These are phyloP conservation scores for Candida oleophila DNA, from an alignment of 805 yeast genomes.

Conservation along the genomic window DNA sequence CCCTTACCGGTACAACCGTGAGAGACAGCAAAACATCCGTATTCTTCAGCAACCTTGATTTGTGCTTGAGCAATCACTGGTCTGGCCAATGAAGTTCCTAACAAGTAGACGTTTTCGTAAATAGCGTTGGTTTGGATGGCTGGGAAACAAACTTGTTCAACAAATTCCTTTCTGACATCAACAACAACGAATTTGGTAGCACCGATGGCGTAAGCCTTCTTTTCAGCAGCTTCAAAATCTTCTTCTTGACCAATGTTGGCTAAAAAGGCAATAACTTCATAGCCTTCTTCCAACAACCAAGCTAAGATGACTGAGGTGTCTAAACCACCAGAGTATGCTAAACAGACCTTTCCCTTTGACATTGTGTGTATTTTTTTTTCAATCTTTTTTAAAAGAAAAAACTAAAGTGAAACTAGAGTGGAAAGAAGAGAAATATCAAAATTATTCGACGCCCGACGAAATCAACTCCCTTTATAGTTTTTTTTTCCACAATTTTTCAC, in stretches of 20 bases:
- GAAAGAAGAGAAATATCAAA: conserved; percentile 8
- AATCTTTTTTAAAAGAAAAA: background rate
- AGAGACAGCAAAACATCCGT: conserved; percentile 97
- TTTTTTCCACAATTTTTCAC: too few relatives aligned
- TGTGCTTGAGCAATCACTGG: conserved; percentile 99
- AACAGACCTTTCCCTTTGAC: conserved; percentile 98
- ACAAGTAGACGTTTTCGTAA: conserved; percentile 93
- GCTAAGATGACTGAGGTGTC: conserved; percentile 98
- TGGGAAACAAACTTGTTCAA: conserved; percentile 89
- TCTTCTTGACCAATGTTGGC: conserved; percentile 99
- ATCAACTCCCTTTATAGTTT: background rate
- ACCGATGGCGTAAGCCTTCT: conserved; percentile 94
- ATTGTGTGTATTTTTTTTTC: conserved; percentile 30
- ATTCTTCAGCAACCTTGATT: conserved; percentile 92
- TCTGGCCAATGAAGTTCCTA: conserved; percentile 98
- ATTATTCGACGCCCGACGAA: conserved; percentile 4
- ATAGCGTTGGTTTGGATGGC: conserved; percentile 97
- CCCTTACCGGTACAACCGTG: conserved; percentile 99
- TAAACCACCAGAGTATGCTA: conserved; percentile 98
- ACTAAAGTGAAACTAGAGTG: conserved; percentile 5
- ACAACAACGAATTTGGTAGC: conserved; percentile 93
- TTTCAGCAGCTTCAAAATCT: conserved; percentile 96
- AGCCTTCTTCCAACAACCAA: conserved; percentile 96
- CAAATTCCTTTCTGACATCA: conserved; percentile 94
- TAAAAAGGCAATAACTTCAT: conserved; percentile 97